These are phyloP conservation scores for Aleurites moluccanus DNA, from an alignment of 441 rosid genomes.

Conservation along the genomic window DNA sequence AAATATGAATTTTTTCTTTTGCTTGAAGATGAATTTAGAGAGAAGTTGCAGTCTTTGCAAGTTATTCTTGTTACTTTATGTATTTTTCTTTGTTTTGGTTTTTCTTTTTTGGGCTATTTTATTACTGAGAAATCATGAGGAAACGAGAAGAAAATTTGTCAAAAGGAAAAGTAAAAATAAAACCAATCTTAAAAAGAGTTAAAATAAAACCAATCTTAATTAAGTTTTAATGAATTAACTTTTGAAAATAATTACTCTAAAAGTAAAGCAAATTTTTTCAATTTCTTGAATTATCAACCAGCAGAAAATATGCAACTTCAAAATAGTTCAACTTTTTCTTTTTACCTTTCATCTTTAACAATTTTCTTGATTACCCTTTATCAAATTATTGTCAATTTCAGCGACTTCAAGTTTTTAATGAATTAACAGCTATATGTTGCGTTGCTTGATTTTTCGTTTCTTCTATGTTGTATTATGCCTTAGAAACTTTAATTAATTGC, in stretches of 20 bases:
- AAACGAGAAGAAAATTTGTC: not conserved
- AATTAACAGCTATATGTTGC: not conserved
- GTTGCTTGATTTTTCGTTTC: not conserved
- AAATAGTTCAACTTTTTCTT: not conserved
- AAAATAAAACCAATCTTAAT: not conserved
- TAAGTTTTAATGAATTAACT: not conserved
- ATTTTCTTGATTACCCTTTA: not conserved
- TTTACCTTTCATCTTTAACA: not conserved
- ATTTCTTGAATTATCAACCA: not conserved
- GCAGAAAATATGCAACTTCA: not conserved
- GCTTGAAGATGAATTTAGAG: conserved; percentile 9
- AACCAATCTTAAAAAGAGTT: not conserved
- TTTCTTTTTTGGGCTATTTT: not conserved
- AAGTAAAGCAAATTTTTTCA: not conserved
- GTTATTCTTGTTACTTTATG: not conserved
- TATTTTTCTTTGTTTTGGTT: too few relatives aligned
- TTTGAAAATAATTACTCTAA: not conserved
- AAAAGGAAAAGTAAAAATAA: too few relatives aligned
- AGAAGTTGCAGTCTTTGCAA: conserved; percentile 18
- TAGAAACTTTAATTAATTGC: conserved; percentile 14
- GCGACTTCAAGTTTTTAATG: not conserved
- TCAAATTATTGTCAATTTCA: not conserved
- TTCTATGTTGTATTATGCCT: not conserved
- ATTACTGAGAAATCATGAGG: not conserved
- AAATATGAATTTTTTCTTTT: not conserved